Evolutionary conservation across 768 basidiomycete species (phyloP).

Genomic region (Chalciporus chontae): DNA sequence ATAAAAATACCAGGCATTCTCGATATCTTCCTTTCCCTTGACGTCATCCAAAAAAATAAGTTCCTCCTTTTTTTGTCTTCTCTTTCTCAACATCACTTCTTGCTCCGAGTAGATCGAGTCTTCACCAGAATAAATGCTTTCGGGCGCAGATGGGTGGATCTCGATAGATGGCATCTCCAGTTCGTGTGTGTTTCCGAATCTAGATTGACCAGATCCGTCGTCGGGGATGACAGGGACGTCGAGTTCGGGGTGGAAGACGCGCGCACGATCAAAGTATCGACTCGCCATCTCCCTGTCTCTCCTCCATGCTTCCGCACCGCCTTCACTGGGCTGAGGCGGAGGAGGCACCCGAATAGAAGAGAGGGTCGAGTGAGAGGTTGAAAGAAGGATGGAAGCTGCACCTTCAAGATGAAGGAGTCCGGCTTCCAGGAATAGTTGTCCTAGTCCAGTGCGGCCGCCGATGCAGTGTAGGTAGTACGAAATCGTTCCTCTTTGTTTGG

Average conservation of each 20-base stretch:
- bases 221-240: slow-evolving; percentile 68
- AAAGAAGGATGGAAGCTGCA: slow-evolving; percentile 64
- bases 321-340: slow-evolving; percentile 47
- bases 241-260: slow-evolving; percentile 52
- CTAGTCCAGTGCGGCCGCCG: slow-evolving; percentile 64
- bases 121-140: slow-evolving; percentile 26
- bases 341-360: slow-evolving; percentile 72
- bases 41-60: slow-evolving; percentile 43
- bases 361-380: slow-evolving; percentile 71
- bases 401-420: slow-evolving; percentile 82
- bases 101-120: slow-evolving; percentile 28
- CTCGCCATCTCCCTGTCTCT: slow-evolving; percentile 69
- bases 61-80: slow-evolving; percentile 58
- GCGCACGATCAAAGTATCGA: slow-evolving; percentile 71
- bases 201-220: slow-evolving; percentile 32
- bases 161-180: slow-evolving; percentile 72
- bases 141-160: slow-evolving; percentile 30
- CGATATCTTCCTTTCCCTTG: slow-evolving; percentile 52
- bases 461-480: slow-evolving; percentile 64
- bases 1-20: slow-evolving; percentile 77
- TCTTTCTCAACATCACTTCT: slow-evolving; percentile 37
- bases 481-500: slow-evolving; percentile 48
- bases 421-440: slow-evolving; percentile 73
- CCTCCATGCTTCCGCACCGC: slow-evolving; percentile 69
- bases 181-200: slow-evolving; percentile 33